Evolutionary conservation across 371 early-diverging fungal genomes (phyloP).

Genomic region (Mycotypha africana): DNA sequence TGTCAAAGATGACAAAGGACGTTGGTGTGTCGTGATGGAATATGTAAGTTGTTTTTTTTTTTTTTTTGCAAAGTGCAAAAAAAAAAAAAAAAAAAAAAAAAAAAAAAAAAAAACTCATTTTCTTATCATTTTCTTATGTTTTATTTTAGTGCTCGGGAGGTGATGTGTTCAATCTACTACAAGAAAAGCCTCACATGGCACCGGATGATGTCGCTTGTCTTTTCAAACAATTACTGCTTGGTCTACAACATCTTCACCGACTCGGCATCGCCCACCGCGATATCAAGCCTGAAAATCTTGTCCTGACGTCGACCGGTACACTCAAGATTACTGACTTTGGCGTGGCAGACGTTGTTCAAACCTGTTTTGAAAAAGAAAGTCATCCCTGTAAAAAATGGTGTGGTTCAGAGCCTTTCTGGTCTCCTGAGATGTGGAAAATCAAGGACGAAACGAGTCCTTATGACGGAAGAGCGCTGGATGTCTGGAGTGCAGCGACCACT

Average conservation of each 20-base stretch:
- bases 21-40: constrained; percentile 67
- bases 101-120: not conserved
- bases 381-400: constrained; percentile 74
- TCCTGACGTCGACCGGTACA: constrained; percentile 74
- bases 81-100: not conserved
- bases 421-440: constrained; percentile 72
- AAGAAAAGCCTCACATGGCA: constrained; percentile 23
- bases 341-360: constrained; percentile 86
- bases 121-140: too few species aligned
- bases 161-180: constrained; percentile 50
- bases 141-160: constrained; percentile 56
- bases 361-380: constrained; percentile 63
- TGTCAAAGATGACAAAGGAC: constrained; percentile 47
- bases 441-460: constrained; percentile 54
- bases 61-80: not conserved
- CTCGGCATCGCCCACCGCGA: constrained; percentile 88
- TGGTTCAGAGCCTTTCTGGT: constrained; percentile 88
- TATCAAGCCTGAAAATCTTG: constrained; percentile 90
- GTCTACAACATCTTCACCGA: constrained; percentile 94
- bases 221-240: constrained; percentile 88
- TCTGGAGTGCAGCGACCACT: constrained; percentile 85
- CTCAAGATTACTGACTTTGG: constrained; percentile 99
- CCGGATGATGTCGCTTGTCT: constrained; percentile 45
- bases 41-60: constrained; percentile 33
- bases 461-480: constrained; percentile 74